Conservation (phyloP, 768 basidiomycete genomes). For the Lentinula sp. region DNA sequence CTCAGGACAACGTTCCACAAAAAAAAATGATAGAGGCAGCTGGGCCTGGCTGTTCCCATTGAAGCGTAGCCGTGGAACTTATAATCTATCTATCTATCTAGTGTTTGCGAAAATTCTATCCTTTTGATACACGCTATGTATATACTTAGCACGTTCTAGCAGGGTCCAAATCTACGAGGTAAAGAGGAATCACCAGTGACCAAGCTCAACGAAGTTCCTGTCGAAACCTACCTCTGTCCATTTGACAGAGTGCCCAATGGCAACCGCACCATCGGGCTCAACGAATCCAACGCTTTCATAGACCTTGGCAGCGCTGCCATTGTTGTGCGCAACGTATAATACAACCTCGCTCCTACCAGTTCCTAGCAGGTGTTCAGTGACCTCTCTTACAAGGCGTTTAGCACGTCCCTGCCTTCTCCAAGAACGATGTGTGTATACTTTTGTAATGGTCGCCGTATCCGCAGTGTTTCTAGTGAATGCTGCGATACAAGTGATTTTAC, state of each 20-base stretch:
- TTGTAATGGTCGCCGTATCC: slow-evolving; percentile 58
- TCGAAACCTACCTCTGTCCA: slow-evolving; percentile 70
- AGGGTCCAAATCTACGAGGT: not conserved
- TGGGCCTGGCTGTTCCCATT: too few relatives aligned
- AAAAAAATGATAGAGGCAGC: too few relatives aligned
- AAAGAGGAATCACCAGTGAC: slow-evolving; percentile 50
- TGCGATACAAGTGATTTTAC: slow-evolving; percentile 53
- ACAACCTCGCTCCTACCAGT: slow-evolving; percentile 30
- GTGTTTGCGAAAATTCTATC: too few relatives aligned
- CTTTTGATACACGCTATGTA: too few relatives aligned
- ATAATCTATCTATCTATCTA: too few relatives aligned
- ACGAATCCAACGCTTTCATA: slow-evolving; percentile 65
- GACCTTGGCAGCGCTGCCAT: slow-evolving; percentile 46
- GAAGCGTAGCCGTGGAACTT: too few relatives aligned
- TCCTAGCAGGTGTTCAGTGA: slow-evolving; percentile 40
- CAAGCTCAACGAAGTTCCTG: slow-evolving; percentile 36
- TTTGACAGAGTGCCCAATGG: slow-evolving; percentile 27
- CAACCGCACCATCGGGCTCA: slow-evolving; percentile 36
- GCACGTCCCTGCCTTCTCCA: slow-evolving; percentile 56
- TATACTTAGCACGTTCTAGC: too few relatives aligned
- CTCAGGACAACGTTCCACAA: too few relatives aligned
- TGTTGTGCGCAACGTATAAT: slow-evolving; percentile 59
- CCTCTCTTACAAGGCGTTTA: slow-evolving; percentile 51
- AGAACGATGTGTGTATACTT: slow-evolving; percentile 56
- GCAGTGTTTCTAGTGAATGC: slow-evolving; percentile 60